Evolutionary conservation across 306 rosid genomes (phyloP).

Genomic region (Dalbergia cochinchinensis): DNA sequence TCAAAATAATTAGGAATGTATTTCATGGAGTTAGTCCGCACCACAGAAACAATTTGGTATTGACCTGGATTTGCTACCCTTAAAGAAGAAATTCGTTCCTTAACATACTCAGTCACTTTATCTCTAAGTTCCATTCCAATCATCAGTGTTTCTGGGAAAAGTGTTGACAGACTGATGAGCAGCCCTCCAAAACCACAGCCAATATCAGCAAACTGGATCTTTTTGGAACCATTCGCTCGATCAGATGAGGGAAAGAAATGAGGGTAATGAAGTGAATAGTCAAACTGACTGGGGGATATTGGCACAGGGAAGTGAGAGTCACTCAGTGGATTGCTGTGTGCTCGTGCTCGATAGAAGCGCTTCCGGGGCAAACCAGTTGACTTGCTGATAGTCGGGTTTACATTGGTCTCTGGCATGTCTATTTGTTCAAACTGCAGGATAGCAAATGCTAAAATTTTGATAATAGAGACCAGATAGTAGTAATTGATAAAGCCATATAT

Average conservation of each 20-base stretch:
- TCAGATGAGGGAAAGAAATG: constrained; percentile 63
- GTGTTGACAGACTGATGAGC: constrained; percentile 81
- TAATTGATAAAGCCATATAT: constrained; percentile 4
- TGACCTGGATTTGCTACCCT: constrained; percentile 78
- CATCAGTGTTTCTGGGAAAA: constrained; percentile 89
- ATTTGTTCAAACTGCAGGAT: constrained; percentile 51
- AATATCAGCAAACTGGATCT: constrained; percentile 87
- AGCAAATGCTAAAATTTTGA: constrained; percentile 42
- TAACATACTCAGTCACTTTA: constrained; percentile 91
- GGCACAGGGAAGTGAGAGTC: constrained; percentile 97
- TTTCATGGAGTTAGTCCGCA: constrained; percentile 95
- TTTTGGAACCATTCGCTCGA: constrained; percentile 55
- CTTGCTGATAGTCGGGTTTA: constrained; percentile 72
- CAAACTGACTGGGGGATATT: constrained; percentile 73
- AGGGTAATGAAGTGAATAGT: constrained; percentile 82
- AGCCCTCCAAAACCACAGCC: constrained; percentile 99
- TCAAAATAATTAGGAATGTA: constrained; percentile 92
- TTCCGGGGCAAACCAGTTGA: constrained; percentile 93
- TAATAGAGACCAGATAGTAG: constrained; percentile 9
- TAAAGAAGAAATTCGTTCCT: constrained; percentile 81
- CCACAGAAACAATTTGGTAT: constrained; percentile 89
- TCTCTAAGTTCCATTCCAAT: constrained; percentile 98
- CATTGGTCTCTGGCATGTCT: constrained; percentile 66
- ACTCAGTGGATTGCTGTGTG: constrained; percentile 96
- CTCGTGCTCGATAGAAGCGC: constrained; percentile 98